Base-by-base conservation (phyloP, 2,329 filamentous ascomycete species). In the Lithohypha guttulata region DNA sequence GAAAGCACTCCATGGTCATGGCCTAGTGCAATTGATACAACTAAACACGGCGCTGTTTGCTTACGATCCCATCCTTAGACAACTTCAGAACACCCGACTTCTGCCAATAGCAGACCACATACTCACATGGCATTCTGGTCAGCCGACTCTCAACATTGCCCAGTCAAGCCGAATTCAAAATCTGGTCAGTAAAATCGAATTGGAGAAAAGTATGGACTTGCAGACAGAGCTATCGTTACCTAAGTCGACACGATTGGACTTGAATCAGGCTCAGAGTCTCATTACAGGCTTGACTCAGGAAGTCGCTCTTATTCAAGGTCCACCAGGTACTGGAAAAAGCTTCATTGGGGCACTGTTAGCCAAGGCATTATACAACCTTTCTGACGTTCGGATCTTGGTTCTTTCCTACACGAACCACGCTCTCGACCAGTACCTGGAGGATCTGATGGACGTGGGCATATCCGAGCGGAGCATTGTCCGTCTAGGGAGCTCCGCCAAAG, bases 291-390 rank as follows among this genome's bases (percentile, higher is more conserved):
- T 86, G 0, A 59, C 54, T 0, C 68, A 68, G 6, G 56, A 59
- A 1, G 55, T 84, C 0, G 75, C 72, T 33, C 54, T 79, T 0
- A 80, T 86, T 2, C 80, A 84, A 60, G 81, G 81, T 0, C 82
- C 82, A 1, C 82, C 81, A 48, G 80, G 75, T 75, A 63, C 80
- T 0, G 82, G 82, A 1, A 87, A 87, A 48, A 84, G 79, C 0
- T 83, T 83, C 45, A 70, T 84, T 2, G 82, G 82, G 0, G 75
- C 79, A 0, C 59, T 81, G 2, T 61, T 79, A 1, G 70, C 73
- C 0, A 76, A 77, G 37, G 55, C 65, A 0, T 52, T 86, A 0
- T 57, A 75, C 14, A 53, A 71, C 1, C 50, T 64, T 4, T 74
- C 70, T 0, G 14, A 48, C 0, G 61, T 71, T 19, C 71, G 55